These are phyloP conservation scores for Aspergillus quadricinctus DNA, from an alignment of 2,329 filamentous ascomycete species.

Conservation along the genomic window DNA sequence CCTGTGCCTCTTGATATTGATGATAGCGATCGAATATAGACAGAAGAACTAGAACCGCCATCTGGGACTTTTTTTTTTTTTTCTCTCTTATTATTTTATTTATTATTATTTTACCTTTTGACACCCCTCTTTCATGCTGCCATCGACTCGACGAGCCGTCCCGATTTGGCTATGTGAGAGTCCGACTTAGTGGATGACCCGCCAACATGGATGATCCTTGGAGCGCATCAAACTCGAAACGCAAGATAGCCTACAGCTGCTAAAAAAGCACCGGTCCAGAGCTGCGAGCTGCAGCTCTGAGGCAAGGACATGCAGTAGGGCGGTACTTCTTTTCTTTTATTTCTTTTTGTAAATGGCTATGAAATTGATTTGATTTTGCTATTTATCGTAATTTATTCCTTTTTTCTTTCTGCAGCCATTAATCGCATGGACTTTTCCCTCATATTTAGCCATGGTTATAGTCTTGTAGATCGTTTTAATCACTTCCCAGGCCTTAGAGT, in stretches of 20 bases:
- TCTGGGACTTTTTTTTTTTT: neutral
- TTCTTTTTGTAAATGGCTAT: neutral
- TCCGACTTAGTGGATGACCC: constrained; percentile 5
- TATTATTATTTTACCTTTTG: neutral
- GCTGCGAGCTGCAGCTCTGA: constrained; percentile 14
- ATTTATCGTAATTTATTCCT: neutral
- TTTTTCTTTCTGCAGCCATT: neutral
- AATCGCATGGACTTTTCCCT: neutral
- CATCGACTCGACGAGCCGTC: constrained; percentile 1
- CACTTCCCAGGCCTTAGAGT: neutral
- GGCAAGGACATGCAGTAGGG: constrained; percentile 16
- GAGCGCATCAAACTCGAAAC: constrained; percentile 22
- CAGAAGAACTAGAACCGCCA: constrained; percentile 3
- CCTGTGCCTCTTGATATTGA: constrained; percentile 4
- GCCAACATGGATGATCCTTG: constrained; percentile 22
- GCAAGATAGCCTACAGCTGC: constrained; percentile 7
- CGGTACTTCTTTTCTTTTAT: constrained; percentile 5
- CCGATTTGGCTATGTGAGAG: constrained; percentile 3
- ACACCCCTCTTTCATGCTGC: neutral
- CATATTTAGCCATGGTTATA: neutral
- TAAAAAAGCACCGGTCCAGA: constrained; percentile 13
- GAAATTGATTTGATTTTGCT: constrained; percentile 5
- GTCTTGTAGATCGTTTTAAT: constrained; percentile 11
- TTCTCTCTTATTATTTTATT: neutral
- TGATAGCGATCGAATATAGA: constrained; percentile 3